These are phyloP conservation scores for Grigorovia humatica DNA, from an alignment of 805 yeast species.

Conservation along the genomic window DNA sequence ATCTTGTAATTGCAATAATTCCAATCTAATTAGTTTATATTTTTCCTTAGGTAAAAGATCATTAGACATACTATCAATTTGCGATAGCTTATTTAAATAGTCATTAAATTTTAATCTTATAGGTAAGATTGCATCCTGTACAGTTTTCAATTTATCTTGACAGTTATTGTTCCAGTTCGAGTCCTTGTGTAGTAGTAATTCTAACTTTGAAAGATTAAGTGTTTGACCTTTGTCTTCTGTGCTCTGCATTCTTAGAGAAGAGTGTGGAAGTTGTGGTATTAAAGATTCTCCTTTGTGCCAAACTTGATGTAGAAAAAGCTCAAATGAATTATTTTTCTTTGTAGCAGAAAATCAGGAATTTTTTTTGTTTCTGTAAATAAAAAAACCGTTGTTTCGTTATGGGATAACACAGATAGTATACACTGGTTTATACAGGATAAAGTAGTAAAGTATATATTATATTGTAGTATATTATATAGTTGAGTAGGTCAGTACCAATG, in stretches of 20 bases:
- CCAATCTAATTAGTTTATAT: conserved; percentile 11
- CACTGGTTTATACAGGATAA: too few relatives aligned
- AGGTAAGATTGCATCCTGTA: conserved; percentile 9
- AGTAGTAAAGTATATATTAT: too few relatives aligned
- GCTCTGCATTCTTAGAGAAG: background rate
- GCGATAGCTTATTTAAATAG: conserved; percentile 17
- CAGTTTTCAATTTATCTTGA: conserved; percentile 2
- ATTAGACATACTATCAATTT: conserved; percentile 1
- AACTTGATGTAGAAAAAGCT: too few relatives aligned
- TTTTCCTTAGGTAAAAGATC: conserved; percentile 13
- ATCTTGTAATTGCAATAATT: conserved; percentile 13
- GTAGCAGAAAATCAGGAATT: too few relatives aligned
- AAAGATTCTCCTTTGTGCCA: too few relatives aligned
- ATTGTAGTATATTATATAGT: too few relatives aligned
- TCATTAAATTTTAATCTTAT: conserved; percentile 19
- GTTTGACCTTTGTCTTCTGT: background rate
- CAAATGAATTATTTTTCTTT: too few relatives aligned
- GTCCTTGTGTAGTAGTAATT: background rate
- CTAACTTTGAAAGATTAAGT: background rate
- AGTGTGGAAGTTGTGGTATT: background rate
- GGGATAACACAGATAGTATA: too few relatives aligned
- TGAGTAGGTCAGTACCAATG: background rate
- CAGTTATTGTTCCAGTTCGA: background rate
- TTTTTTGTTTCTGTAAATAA: too few relatives aligned
- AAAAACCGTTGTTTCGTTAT: too few relatives aligned